Evolutionary conservation across 495 filamentous ascomycete genomes (phyloP).

Genomic region (Emericellopsis terricola): DNA sequence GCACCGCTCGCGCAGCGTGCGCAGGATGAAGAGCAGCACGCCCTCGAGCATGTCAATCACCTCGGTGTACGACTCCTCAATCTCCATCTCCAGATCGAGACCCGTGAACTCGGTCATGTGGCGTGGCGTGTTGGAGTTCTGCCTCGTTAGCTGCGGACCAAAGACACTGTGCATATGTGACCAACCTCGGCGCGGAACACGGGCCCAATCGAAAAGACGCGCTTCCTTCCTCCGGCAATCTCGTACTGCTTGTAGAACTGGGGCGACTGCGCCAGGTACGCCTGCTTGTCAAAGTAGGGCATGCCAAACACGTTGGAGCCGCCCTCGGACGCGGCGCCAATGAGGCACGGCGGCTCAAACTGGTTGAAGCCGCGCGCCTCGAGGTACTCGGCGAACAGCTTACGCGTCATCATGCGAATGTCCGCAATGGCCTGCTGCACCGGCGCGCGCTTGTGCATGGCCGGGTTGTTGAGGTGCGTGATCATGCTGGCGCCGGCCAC

Average conservation of each 20-base stretch:
- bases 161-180: no score
- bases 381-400: conserved; percentile 68
- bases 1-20: conserved; percentile 48
- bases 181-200: conserved; percentile 93
- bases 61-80: conserved; percentile 76
- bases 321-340: conserved; percentile 81
- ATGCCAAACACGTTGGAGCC: conserved; percentile 87
- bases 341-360: conserved; percentile 80
- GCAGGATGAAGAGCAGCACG: conserved; percentile 80
- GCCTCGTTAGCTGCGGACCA: no score
- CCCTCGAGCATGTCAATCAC: conserved; percentile 64
- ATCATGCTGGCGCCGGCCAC: conserved; percentile 51
- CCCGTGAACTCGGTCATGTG: conserved; percentile 95
- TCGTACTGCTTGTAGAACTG: conserved; percentile 96
- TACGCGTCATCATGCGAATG: conserved; percentile 66
- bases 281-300: conserved; percentile 74
- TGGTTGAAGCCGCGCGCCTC: conserved; percentile 59
- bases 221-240: conserved; percentile 80
- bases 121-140: conserved; percentile 90
- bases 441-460: conserved; percentile 76
- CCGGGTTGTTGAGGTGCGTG: conserved; percentile 73
- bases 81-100: conserved; percentile 95
- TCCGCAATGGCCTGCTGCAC: conserved; percentile 69
- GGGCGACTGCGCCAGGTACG: conserved; percentile 74
- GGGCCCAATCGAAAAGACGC: conserved; percentile 75